Base-by-base conservation (phyloP, 352 stramenopile genomes). In the Globisporangium rhizosaccharum region DNA sequence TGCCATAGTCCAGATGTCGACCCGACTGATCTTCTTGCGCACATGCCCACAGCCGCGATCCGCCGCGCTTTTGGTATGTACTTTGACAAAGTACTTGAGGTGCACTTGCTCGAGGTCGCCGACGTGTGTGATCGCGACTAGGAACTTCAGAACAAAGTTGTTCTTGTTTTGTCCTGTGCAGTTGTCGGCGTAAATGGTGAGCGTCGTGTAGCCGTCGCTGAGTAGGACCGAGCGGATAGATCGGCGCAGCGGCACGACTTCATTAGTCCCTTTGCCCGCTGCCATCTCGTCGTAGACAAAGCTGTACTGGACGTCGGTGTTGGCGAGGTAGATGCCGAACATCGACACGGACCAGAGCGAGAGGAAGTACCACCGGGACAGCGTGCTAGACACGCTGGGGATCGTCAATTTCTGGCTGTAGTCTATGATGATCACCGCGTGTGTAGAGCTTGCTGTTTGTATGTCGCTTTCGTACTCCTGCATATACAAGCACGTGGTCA, bases 151-250 rank as follows among this genome's bases (percentile, higher is more conserved):
- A 37, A 60, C 56, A 28, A 62, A 54, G 30, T 52, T 64, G 37
- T 65, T 65, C 39, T 69, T 60, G 53, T 53, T 46, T 45, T 65
- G 63, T 1, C 53, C 53, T 1, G 48, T 53, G 28, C 57, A 65
- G 30, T 65, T 69, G 25, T 65, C 57, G 0, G 57, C 49, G 12
- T 62, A 69, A 15, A 65, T 37, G 39, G 25, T 48, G 28, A 39
- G 9, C 17, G 17, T 17, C 26, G 23, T 50, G 28, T 36, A 23
- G 51, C 42, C 41, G 46, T 55, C 52, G 18, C 60, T 65, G 15
- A 53, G 23, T 12, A 44, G 8, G 12, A 44, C 37, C 12, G 37
- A 44, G 12, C 8, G 37, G 37, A 30, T 44, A 36, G 57, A 62
- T 8, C 14, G 20, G 39, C 62, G 50, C 0, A 65, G 48, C 56